A percentile compares a stretch with the other conserved stretches of the same genome.
phyloP scores from a whole-genome alignment of 106 monocot species.

The Dioscorea dumetorum region DNA sequence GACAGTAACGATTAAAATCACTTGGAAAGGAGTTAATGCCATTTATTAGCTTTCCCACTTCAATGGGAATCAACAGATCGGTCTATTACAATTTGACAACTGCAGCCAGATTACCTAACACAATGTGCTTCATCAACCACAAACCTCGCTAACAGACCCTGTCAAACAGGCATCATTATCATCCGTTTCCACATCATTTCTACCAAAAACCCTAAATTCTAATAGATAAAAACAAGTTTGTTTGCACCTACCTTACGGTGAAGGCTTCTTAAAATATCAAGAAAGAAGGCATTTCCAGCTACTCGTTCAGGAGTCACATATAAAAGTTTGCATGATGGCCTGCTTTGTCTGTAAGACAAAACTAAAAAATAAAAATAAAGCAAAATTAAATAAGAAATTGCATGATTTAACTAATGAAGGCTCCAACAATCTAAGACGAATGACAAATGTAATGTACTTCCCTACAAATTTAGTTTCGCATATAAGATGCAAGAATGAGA shows the following conservation, averaged over 20 bases:
- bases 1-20: background rate
- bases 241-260: conserved; percentile 64
- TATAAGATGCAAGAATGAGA: no score
- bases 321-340: conserved; percentile 84
- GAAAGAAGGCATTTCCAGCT: conserved; percentile 59
- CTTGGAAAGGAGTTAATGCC: no score
- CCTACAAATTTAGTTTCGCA: no score
- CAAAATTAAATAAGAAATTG: no score
- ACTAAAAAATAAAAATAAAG: no score
- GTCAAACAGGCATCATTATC: conserved; percentile 16
- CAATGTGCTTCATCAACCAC: conserved; percentile 97
- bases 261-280: conserved; percentile 50
- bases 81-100: background rate
- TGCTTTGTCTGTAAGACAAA: conserved; percentile 43
- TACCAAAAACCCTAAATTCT: background rate
- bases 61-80: background rate
- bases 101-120: conserved; percentile 54
- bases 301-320: conserved; percentile 96
- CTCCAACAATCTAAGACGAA: no score
- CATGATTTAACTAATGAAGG: no score
- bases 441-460: no score
- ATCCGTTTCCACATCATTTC: background rate
- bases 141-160: conserved; percentile 88
- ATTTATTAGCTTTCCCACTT: no score
- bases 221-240: conserved; percentile 4